A percentile compares a stretch with the other conserved stretches of the same genome.
Evolutionary conservation across 2,329 filamentous ascomycete species (phyloP).

Genomic region (Eutypella sp.): DNA sequence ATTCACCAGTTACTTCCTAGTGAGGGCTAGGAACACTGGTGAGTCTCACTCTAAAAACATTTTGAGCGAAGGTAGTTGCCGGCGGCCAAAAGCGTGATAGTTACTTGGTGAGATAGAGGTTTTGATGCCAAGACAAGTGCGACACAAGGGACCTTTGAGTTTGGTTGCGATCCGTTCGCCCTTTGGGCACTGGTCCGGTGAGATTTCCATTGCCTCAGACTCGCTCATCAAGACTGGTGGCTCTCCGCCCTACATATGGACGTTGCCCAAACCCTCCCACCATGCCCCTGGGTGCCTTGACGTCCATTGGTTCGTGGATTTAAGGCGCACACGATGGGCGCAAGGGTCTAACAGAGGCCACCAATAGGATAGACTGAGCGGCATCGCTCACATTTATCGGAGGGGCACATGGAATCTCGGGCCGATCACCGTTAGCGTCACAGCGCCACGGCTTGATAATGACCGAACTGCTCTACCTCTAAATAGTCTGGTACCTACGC

Average conservation of each 20-base stretch:
- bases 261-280: constrained; percentile 10
- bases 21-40: too few species aligned
- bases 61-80: neutral
- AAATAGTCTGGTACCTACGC: neutral
- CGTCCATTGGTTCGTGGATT: constrained; percentile 22
- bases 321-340: constrained; percentile 4
- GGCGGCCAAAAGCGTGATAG: neutral
- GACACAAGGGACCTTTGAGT: neutral
- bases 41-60: too few species aligned
- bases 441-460: constrained; percentile 7
- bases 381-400: constrained; percentile 9
- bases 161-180: neutral
- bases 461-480: constrained; percentile 8
- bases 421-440: constrained; percentile 16
- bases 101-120: too few species aligned
- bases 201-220: neutral
- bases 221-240: neutral
- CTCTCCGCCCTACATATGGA: constrained; percentile 13
- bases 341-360: constrained; percentile 10
- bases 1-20: too few species aligned
- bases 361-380: constrained; percentile 17
- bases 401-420: constrained; percentile 21
- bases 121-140: neutral
- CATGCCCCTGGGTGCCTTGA: neutral
- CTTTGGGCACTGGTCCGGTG: constrained; percentile 1